Evolutionary conservation across 1,284 basidiomycete genomes (phyloP).

Genomic region (Vanrija sp.): DNA sequence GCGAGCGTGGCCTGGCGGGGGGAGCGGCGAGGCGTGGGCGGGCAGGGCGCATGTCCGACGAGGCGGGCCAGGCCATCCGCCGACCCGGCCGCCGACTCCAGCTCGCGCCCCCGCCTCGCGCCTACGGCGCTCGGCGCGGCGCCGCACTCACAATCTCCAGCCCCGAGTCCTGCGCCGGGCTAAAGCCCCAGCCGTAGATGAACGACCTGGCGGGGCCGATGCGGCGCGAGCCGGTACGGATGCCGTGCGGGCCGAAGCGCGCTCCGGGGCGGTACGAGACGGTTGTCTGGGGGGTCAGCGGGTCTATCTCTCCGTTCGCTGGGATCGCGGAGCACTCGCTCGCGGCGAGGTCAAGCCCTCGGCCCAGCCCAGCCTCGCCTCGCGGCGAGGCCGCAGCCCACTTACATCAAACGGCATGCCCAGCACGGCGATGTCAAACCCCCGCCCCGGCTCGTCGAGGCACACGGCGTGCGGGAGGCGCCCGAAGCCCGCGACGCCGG

Average conservation of each 20-base stretch:
- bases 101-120: neutral
- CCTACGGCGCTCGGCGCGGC: too few relatives aligned
- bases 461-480: conserved; percentile 42
- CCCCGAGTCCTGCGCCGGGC: conserved; percentile 8
- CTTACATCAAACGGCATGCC: conserved; percentile 46
- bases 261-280: conserved; percentile 33
- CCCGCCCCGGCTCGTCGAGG: conserved; percentile 41
- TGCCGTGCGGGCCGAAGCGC: conserved; percentile 45
- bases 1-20: too few relatives aligned
- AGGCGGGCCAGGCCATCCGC: too few relatives aligned
- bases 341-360: too few relatives aligned
- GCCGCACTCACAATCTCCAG: conserved; percentile 14
- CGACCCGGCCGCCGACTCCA: neutral
- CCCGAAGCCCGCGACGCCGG: conserved; percentile 44
- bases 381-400: neutral
- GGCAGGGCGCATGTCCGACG: too few relatives aligned
- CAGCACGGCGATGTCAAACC: conserved; percentile 48
- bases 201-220: conserved; percentile 12
- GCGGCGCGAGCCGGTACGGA: conserved; percentile 23
- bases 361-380: too few relatives aligned
- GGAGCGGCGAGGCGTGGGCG: too few relatives aligned
- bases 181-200: conserved; percentile 14
- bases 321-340: too few relatives aligned
- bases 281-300: conserved; percentile 12
- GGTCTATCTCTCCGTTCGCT: too few relatives aligned